Base-by-base conservation (phyloP, 2,329 filamentous ascomycete species). In the Talaromyces rugulosus region DNA sequence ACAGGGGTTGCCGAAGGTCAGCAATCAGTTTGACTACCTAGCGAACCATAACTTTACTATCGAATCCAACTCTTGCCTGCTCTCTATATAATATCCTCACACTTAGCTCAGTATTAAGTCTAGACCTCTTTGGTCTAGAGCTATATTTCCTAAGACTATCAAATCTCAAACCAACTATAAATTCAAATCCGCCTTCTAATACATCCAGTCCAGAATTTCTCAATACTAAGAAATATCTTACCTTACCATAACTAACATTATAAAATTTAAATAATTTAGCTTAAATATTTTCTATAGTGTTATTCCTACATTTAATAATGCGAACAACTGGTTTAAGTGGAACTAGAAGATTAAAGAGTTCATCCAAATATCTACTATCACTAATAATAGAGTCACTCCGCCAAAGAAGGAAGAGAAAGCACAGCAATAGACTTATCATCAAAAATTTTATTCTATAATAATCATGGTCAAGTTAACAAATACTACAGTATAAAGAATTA, bases 371-470 rank as follows among this genome's bases (percentile, higher is more conserved):
- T 61, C 59, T 52, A 3, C 53, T 4, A 40, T 61, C 27, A 30
- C 42, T 11, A 18, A 61, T 5, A 54, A 61, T 58, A 54, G 34
- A 51, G n/a, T 40, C 23, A 40, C 28, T 36, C 40, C 28, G n/a
- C 59, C 53, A 11, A 7, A 28, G 18, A 40, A 61, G 27, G 40
- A 61, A 31, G 53, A 62, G 44, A 55, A 52, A 62, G 40, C 55
- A 31, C 33, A 58, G 44, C 44, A 52, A 62, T 65, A 42, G 65
- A 61, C 34, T 65, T 65, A 50, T 62, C 67, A 9, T 62, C 68
- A 51, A 66, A 71, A 54, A 63, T 65, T 58, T 66, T 68, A 14
- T 60, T 67, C 31, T 61, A 62, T 40, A 66, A 71, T 31, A 64
- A 69, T 27, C 52, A 16, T 27, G 28, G 59, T 52, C 18, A 61